These are phyloP conservation scores for Stemphylium lycopersici DNA, from an alignment of 2,329 filamentous ascomycete genomes.

Conservation along the genomic window DNA sequence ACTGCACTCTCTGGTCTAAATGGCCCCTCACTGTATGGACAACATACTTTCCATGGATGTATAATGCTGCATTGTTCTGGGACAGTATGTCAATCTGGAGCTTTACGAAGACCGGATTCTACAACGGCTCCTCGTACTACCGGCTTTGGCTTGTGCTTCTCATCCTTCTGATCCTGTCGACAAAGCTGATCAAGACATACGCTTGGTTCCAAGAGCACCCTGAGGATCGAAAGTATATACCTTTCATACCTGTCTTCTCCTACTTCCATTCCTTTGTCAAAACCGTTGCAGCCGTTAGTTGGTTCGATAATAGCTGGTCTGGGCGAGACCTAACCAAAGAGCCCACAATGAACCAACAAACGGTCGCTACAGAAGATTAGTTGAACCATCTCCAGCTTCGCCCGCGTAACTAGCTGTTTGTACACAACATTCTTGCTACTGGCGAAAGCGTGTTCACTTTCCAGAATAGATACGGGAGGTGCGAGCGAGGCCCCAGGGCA, in stretches of 20 bases:
- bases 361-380: neutral
- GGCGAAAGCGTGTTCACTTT: neutral
- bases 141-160: constrained; percentile 3
- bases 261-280: constrained; percentile 32
- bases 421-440: neutral
- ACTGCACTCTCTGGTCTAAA: constrained; percentile 32
- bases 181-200: constrained; percentile 31
- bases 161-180: constrained; percentile 19
- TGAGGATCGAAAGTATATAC: no score
- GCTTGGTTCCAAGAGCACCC: constrained; percentile 21
- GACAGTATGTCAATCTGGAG: constrained; percentile 19
- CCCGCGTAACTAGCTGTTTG: neutral
- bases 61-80: constrained; percentile 33
- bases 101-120: constrained; percentile 14
- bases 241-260: constrained; percentile 17
- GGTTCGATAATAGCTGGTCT: constrained; percentile 23
- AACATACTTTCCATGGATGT: constrained; percentile 34
- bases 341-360: no score
- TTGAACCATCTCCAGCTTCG: neutral
- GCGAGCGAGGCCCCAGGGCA: neutral
- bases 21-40: constrained; percentile 33
- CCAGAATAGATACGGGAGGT: neutral
- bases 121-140: constrained; percentile 5
- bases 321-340: constrained; percentile 10
- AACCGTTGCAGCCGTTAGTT: constrained; percentile 20